Evolutionary conservation across 1,284 basidiomycete genomes (phyloP).

Genomic region (Malassezia sp.): DNA sequence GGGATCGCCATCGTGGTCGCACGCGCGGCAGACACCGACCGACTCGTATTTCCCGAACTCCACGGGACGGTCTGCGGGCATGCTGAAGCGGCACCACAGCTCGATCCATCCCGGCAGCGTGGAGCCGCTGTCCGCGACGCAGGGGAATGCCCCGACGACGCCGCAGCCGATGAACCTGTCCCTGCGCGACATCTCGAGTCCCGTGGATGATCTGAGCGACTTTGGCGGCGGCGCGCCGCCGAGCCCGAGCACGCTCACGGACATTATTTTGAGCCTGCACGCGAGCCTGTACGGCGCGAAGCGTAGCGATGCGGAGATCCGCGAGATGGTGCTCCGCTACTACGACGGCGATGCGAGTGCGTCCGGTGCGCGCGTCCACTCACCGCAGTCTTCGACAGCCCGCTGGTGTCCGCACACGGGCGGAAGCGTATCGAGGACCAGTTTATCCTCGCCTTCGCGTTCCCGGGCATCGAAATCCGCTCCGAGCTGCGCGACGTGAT

Average conservation of each 20-base stretch:
- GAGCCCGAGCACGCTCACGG: constrained; percentile 44
- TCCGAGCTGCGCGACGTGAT: constrained; percentile 45
- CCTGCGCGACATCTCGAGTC: neutral
- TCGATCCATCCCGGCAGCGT: neutral
- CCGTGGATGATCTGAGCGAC: constrained; percentile 10
- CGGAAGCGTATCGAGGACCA: constrained; percentile 43
- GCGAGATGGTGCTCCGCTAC: constrained; percentile 37
- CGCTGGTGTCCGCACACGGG: constrained; percentile 38
- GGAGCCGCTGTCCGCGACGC: neutral
- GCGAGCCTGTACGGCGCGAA: constrained; percentile 43
- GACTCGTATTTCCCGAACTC: neutral
- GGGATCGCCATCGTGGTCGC: neutral
- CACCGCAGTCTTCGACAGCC: constrained; percentile 35
- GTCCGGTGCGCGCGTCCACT: constrained; percentile 1
- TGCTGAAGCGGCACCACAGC: neutral
- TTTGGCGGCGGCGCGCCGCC: constrained; percentile 28
- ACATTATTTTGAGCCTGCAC: constrained; percentile 42
- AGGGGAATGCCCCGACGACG: neutral
- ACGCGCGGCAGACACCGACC: neutral
- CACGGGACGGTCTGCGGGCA: neutral
- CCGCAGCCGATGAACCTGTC: constrained; percentile 7
- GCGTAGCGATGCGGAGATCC: constrained; percentile 36
- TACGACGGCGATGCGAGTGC: constrained; percentile 37
- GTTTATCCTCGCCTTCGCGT: constrained; percentile 43
- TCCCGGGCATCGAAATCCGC: constrained; percentile 41